These are phyloP conservation scores for Venturia aucupariae DNA, from an alignment of 2,329 filamentous ascomycete species.

Conservation along the genomic window DNA sequence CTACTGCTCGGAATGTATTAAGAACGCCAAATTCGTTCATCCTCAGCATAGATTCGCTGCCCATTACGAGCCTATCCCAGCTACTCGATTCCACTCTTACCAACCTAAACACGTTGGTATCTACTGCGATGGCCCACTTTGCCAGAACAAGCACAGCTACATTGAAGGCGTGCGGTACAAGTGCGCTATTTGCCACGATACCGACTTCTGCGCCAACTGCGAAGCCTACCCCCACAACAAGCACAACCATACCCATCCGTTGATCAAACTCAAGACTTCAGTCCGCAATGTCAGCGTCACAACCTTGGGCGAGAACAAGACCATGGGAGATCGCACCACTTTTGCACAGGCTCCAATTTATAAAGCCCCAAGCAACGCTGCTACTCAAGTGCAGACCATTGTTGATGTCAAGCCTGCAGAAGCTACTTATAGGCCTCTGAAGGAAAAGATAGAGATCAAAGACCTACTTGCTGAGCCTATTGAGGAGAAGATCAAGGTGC, in stretches of 20 bases:
- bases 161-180: slow-evolving; percentile 90
- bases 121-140: slow-evolving; percentile 90
- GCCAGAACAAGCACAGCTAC: slow-evolving; percentile 51
- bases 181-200: slow-evolving; percentile 90
- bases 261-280: slow-evolving; percentile 94
- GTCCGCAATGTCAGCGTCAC: slow-evolving; percentile 81
- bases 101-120: slow-evolving; percentile 65
- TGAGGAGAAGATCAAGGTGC: slow-evolving; percentile 26
- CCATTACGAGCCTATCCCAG: slow-evolving; percentile 63
- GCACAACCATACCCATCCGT: slow-evolving; percentile 91
- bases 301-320: slow-evolving; percentile 67
- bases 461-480: slow-evolving; percentile 29
- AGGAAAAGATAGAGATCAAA: slow-evolving; percentile 33
- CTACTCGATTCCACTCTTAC: slow-evolving; percentile 26
- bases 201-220: slow-evolving; percentile 89
- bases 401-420: slow-evolving; percentile 47
- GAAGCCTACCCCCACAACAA: slow-evolving; percentile 76
- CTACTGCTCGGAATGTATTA: slow-evolving; percentile 71
- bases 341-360: slow-evolving; percentile 44
- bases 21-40: slow-evolving; percentile 59
- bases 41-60: slow-evolving; percentile 80
- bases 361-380: slow-evolving; percentile 41
- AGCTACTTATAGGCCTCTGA: slow-evolving; percentile 29
- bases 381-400: slow-evolving; percentile 57
- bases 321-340: slow-evolving; percentile 60